Evolutionary conservation across 306 rosid genomes (phyloP).

Genomic region (Medicago truncatula): MtrunA17r5.0-ANR NC_053045.1:60593501-60594000

Average conservation of each 20-base stretch:
- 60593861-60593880: not conserved
- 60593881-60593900: not conserved
- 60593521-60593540: too few species aligned
- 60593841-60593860: not conserved
- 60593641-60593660: not conserved
- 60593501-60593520: too few species aligned
- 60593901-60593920: not conserved
- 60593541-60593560: too few species aligned
- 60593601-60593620: too few species aligned
- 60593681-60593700: too few species aligned
- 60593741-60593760: not conserved
- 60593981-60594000: constrained; percentile 52
- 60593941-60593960: constrained; percentile 80
- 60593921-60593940: constrained; percentile 51
- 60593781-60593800: constrained; percentile 1
- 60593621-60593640: too few species aligned
- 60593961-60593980: constrained; percentile 71
- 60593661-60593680: not conserved
- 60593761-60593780: not conserved
- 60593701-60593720: not conserved
- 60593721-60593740: not conserved
- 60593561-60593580: too few species aligned
- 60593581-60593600: too few species aligned
- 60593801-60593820: not conserved
- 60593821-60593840: not conserved